Evolutionary conservation across 1,284 basidiomycete genomes (phyloP).

Genomic region (Sanghuangporus sanghuang): DNA sequence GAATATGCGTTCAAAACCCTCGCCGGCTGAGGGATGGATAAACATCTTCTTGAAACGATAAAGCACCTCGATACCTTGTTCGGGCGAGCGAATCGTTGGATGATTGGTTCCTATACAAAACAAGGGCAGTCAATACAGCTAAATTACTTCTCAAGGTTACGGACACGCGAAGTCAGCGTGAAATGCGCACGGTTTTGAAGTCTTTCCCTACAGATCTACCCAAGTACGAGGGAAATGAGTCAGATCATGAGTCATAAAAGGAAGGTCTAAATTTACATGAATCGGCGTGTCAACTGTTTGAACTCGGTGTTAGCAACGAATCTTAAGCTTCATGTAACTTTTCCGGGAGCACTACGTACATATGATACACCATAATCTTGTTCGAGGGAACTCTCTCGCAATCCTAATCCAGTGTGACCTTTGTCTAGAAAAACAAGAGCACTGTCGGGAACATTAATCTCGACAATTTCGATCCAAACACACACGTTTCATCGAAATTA

Average conservation of each 20-base stretch:
- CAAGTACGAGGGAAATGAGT: neutral
- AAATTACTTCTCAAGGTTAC: slow-evolving; percentile 15
- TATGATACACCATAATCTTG: slow-evolving; percentile 60
- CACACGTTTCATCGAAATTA: slow-evolving; percentile 59
- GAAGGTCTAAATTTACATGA: slow-evolving; percentile 8
- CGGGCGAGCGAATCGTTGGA: slow-evolving; percentile 60
- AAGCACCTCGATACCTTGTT: slow-evolving; percentile 51
- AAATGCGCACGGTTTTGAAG: slow-evolving; percentile 13
- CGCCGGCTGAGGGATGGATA: slow-evolving; percentile 43
- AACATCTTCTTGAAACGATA: slow-evolving; percentile 56
- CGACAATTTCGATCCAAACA: neutral
- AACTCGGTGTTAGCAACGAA: neutral
- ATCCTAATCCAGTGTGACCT: slow-evolving; percentile 66
- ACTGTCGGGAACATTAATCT: neutral
- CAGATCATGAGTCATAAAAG: neutral
- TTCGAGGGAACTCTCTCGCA: slow-evolving; percentile 55
- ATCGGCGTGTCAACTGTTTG: slow-evolving; percentile 16
- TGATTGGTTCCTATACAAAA: slow-evolving; percentile 49
- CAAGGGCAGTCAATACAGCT: neutral
- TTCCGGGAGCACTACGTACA: slow-evolving; percentile 40
- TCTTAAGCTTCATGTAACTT: neutral
- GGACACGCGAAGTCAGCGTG: slow-evolving; percentile 2
- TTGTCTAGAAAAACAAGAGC: slow-evolving; percentile 40
- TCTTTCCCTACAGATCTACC: slow-evolving; percentile 16
- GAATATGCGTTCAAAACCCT: slow-evolving; percentile 59